Conservation (phyloP, 2,329 filamentous ascomycete species). For the Colletotrichum tropicale region DNA sequence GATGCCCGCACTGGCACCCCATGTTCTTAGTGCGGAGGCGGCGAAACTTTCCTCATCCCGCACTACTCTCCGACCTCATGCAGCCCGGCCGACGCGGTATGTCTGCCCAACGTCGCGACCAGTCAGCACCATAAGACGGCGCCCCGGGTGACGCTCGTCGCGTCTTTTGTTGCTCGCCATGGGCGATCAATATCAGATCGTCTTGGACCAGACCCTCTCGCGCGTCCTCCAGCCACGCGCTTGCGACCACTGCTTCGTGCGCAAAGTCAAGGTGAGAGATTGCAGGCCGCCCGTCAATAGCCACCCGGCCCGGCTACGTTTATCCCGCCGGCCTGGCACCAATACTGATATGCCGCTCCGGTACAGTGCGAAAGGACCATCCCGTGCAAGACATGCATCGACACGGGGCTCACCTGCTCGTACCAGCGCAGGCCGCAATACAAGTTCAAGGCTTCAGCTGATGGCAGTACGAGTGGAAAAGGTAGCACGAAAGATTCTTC, state of each 20-base stretch:
- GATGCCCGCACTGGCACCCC: background rate
- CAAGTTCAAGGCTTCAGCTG: background rate
- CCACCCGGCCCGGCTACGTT: background rate
- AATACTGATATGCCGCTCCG: background rate
- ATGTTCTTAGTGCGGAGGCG: background rate
- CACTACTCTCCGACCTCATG: background rate
- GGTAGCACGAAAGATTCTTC: background rate
- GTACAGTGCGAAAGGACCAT: background rate
- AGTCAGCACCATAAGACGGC: background rate
- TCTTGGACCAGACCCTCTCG: background rate
- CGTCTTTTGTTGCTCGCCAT: background rate
- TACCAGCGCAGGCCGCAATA: background rate
- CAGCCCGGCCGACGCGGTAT: background rate
- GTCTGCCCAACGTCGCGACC: background rate
- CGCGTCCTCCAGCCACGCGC: background rate
- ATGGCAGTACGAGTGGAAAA: background rate
- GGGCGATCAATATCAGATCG: background rate
- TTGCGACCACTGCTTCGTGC: background rate
- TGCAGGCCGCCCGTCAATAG: no score
- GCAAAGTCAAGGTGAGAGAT: background rate
- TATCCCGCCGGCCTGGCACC: background rate
- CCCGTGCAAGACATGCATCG: background rate
- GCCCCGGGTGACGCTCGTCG: background rate
- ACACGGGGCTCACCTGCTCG: background rate
- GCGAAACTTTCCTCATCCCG: background rate